Conservation (phyloP, 345 rosid genomes). For the Firmiana major region DNA sequence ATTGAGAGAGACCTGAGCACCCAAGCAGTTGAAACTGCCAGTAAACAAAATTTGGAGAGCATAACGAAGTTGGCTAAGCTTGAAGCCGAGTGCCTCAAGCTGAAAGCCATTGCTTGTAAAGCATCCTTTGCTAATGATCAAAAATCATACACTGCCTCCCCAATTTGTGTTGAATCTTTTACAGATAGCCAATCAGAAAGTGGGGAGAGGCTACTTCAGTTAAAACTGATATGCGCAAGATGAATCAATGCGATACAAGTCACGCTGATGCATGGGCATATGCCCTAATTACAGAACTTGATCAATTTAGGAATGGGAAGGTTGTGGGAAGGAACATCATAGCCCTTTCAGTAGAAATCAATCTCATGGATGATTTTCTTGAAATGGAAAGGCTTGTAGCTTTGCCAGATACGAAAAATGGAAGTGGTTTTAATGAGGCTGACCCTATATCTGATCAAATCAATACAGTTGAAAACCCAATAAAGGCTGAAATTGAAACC, state of each 20-base stretch:
- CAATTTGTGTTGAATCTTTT: constrained; percentile 51
- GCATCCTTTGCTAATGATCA: constrained; percentile 28
- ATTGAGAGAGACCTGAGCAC: constrained; percentile 85
- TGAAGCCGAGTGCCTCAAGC: constrained; percentile 74
- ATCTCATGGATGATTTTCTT: constrained; percentile 95
- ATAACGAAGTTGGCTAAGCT: constrained; percentile 69
- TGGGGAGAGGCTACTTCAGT: constrained; percentile 46
- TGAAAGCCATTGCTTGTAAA: constrained; percentile 51
- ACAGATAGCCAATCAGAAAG: constrained; percentile 68
- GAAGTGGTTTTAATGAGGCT: constrained; percentile 28
- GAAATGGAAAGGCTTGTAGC: constrained; percentile 92
- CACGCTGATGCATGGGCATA: constrained; percentile 36
- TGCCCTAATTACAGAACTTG: constrained; percentile 30
- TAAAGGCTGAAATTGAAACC: constrained; percentile 47
- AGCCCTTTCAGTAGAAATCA: constrained; percentile 42
- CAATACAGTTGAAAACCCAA: constrained; percentile 26
- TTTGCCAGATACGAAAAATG: constrained; percentile 39
- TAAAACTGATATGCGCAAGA: constrained; percentile 40
- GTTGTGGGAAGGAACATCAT: constrained; percentile 29
- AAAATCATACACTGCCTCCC: constrained; percentile 37
- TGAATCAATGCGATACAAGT: constrained; percentile 25
- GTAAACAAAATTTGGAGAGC: constrained; percentile 85
- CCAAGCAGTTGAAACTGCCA: constrained; percentile 82
- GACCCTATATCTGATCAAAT: constrained; percentile 29
- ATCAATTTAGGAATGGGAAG: constrained; percentile 39